Evolutionary conservation across 2,329 filamentous ascomycete species (phyloP).

Genomic region (Aureobasidium sp.): DNA sequence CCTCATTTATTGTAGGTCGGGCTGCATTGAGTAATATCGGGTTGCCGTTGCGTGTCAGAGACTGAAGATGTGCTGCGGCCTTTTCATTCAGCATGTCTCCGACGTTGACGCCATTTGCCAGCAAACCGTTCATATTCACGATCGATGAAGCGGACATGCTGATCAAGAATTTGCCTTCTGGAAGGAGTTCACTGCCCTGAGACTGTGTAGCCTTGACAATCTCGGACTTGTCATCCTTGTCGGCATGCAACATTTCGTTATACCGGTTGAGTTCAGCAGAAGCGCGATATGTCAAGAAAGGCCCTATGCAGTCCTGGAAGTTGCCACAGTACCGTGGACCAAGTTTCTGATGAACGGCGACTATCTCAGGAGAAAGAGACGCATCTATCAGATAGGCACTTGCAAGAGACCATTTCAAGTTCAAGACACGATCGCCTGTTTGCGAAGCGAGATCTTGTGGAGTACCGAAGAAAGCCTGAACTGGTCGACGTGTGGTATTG

Average conservation of each 20-base stretch:
- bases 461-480: conserved; percentile 90
- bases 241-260: conserved; percentile 83
- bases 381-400: conserved; percentile 86
- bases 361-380: conserved; percentile 78
- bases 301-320: conserved; percentile 91
- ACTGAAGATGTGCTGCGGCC: conserved; percentile 60
- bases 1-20: conserved; percentile 79
- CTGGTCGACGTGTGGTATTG: conserved; percentile 38
- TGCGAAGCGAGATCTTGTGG: conserved; percentile 61
- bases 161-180: conserved; percentile 73
- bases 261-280: conserved; percentile 84
- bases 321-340: conserved; percentile 91
- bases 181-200: conserved; percentile 73
- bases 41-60: conserved; percentile 64
- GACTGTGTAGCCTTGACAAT: conserved; percentile 82
- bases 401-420: conserved; percentile 82
- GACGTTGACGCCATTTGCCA: conserved; percentile 40
- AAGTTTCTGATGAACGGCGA: conserved; percentile 84
- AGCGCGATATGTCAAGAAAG: conserved; percentile 91
- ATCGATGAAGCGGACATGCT: conserved; percentile 76
- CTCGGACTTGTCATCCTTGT: conserved; percentile 84
- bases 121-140: conserved; percentile 59
- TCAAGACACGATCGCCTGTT: conserved; percentile 46
- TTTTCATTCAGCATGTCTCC: conserved; percentile 67
- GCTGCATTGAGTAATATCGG: conserved; percentile 83